Percentiles rank a stretch among this genome's conserved stretches.
Conservation (phyloP, 2,329 filamentous ascomycete genomes). For the Clonostachys sp. region DNA sequence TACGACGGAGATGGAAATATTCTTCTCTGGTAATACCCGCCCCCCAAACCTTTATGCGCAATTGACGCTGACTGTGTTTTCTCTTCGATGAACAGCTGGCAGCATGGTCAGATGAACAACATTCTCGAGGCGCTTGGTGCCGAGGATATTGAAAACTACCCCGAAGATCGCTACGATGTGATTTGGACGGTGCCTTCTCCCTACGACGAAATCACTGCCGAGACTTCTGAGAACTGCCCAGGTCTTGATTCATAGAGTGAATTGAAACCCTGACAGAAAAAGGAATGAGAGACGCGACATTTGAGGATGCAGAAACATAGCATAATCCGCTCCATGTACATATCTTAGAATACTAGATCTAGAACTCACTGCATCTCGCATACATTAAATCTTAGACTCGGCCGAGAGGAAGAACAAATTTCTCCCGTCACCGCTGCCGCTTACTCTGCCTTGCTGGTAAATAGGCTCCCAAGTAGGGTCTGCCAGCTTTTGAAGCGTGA, state of each 20-base stretch:
- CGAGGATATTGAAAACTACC: slow-evolving; percentile 43
- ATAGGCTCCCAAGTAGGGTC: slow-evolving; percentile 8
- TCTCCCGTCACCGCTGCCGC: slow-evolving; percentile 2
- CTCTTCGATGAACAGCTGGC: slow-evolving; percentile 38
- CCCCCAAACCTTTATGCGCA: not conserved
- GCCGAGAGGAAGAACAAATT: slow-evolving; percentile 9
- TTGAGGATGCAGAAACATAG: too few species aligned
- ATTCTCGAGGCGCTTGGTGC: slow-evolving; percentile 48
- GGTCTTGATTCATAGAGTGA: slow-evolving; percentile 35
- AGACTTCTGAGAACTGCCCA: slow-evolving; percentile 46
- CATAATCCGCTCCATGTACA: too few species aligned
- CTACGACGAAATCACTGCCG: slow-evolving; percentile 37
- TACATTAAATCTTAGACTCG: too few species aligned
- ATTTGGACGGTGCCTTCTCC: slow-evolving; percentile 53
- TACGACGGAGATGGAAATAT: slow-evolving; percentile 50
- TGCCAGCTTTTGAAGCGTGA: slow-evolving; percentile 9
- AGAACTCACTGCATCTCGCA: too few species aligned
- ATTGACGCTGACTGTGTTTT: not conserved
- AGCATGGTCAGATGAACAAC: slow-evolving; percentile 47
- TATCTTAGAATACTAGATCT: too few species aligned
- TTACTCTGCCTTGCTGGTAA: slow-evolving; percentile 7
- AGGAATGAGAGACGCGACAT: too few species aligned
- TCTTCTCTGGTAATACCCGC: slow-evolving; percentile 39
- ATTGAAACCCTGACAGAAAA: too few species aligned
- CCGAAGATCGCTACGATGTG: slow-evolving; percentile 42